Percentiles rank a stretch among this genome's conserved stretches.
Conservation (phyloP, 495 filamentous ascomycete species). For the Penicillium steckii region DNA sequence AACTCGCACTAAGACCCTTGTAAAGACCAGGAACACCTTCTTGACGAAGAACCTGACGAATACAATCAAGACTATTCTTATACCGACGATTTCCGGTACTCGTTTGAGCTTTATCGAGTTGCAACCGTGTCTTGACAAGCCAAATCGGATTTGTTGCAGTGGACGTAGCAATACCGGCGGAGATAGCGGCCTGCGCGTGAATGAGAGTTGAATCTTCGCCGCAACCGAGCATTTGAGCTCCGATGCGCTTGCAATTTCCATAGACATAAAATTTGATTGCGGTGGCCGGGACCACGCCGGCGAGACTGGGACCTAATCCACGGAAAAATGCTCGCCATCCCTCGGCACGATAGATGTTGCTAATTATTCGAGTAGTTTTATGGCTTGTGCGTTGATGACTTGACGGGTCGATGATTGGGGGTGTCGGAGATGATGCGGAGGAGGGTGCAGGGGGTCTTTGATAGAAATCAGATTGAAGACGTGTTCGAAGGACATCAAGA, state of each 20-base stretch:
- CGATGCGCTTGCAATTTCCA: slow-evolving; percentile 80
- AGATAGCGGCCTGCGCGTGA: slow-evolving; percentile 69
- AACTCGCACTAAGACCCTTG: slow-evolving; percentile 82
- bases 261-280: slow-evolving; percentile 89
- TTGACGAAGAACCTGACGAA: slow-evolving; percentile 68
- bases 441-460: slow-evolving; percentile 49
- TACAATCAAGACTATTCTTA: slow-evolving; percentile 79
- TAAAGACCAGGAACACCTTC: slow-evolving; percentile 80
- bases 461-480: slow-evolving; percentile 88
- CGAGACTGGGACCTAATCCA: slow-evolving; percentile 81
- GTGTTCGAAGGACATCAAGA: slow-evolving; percentile 85
- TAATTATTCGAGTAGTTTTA: slow-evolving; percentile 80
- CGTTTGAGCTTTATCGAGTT: slow-evolving; percentile 73
- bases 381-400: slow-evolving; percentile 57
- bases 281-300: slow-evolving; percentile 82
- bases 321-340: slow-evolving; percentile 86
- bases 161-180: slow-evolving; percentile 74
- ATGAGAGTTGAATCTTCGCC: slow-evolving; percentile 67
- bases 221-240: slow-evolving; percentile 62
- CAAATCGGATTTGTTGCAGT: slow-evolving; percentile 92
- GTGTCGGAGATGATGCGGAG: slow-evolving; percentile 26
- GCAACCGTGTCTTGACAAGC: slow-evolving; percentile 86
- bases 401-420: slow-evolving; percentile 38
- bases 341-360: slow-evolving; percentile 71
- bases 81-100: slow-evolving; percentile 64